Conservation (phyloP, 129 eudicot species). For the carrot (Daucus carota) region DNA sequence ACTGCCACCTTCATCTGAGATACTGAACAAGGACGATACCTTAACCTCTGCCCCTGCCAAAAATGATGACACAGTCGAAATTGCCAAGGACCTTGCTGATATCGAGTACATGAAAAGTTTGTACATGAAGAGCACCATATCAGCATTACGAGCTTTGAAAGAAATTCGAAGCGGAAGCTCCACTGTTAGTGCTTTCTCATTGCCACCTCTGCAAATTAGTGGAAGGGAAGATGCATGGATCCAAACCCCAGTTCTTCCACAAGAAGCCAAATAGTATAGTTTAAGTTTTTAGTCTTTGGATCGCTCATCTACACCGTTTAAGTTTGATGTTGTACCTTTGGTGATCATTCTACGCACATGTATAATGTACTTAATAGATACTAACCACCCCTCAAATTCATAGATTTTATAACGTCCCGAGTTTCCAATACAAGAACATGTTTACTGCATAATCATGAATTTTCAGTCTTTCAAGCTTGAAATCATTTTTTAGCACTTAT, state of each 20-base stretch:
- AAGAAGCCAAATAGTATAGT: conserved; percentile 51
- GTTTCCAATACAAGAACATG: neutral
- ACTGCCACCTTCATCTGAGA: conserved; percentile 21
- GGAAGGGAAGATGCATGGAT: conserved; percentile 70
- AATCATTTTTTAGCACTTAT: neutral
- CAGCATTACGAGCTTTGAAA: conserved; percentile 69
- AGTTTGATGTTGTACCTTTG: conserved; percentile 6
- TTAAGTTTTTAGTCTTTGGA: neutral
- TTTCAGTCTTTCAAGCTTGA: neutral
- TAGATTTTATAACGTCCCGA: conserved; percentile 9
- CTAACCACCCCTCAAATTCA: conserved; percentile 24
- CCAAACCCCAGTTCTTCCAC: conserved; percentile 53
- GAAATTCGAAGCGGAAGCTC: conserved; percentile 84
- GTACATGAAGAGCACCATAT: conserved; percentile 60
- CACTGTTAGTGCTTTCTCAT: conserved; percentile 71
- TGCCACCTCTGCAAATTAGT: conserved; percentile 70
- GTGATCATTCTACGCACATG: conserved; percentile 3
- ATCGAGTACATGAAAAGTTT: conserved; percentile 68
- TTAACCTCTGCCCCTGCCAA: conserved; percentile 22
- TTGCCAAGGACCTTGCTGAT: conserved; percentile 62
- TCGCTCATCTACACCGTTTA: neutral
- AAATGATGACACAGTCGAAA: conserved; percentile 9
- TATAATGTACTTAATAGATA: conserved; percentile 15
- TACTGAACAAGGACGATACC: conserved; percentile 23
- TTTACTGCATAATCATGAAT: neutral